A percentile compares a stretch with the other conserved stretches of the same genome.
These are phyloP conservation scores for Amanita pallidorosea DNA, from an alignment of 768 basidiomycete species.

Conservation along the genomic window DNA sequence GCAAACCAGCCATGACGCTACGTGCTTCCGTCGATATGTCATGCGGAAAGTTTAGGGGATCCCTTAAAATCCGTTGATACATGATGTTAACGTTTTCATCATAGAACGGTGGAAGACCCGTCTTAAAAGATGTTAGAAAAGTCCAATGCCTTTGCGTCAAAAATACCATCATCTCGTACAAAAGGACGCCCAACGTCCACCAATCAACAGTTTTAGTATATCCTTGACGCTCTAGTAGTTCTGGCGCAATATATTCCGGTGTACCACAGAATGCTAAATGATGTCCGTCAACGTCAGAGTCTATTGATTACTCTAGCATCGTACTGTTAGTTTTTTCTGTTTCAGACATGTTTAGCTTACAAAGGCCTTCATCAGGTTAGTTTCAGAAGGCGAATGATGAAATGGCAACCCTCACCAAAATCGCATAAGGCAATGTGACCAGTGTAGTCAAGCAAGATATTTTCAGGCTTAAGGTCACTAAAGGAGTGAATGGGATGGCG, in stretches of 20 bases:
- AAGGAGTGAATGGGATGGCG: conserved; percentile 1
- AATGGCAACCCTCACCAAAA: conserved; percentile 46
- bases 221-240: conserved; percentile 90
- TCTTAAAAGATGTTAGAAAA: conserved; percentile 29
- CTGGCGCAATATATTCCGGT: conserved; percentile 97
- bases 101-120: conserved; percentile 96
- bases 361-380: conserved; percentile 43
- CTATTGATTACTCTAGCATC: background rate
- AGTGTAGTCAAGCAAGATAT: conserved; percentile 94
- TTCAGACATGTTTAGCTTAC: conserved; percentile 95
- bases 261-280: conserved; percentile 88
- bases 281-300: background rate
- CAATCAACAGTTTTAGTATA: conserved; percentile 99
- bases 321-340: conserved; percentile 96
- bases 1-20: conserved; percentile 78
- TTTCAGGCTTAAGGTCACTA: conserved; percentile 95
- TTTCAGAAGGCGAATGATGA: background rate
- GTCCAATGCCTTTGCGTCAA: conserved; percentile 4
- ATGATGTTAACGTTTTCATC: conserved; percentile 98
- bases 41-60: conserved; percentile 85
- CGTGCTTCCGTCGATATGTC: conserved; percentile 85
- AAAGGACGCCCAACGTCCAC: conserved; percentile 95
- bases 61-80: conserved; percentile 92
- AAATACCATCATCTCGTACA: conserved; percentile 92
- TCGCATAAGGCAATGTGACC: conserved; percentile 98